Evolutionary conservation across 768 basidiomycete species (phyloP).

Genomic region (Hirschioporus abietinus): DNA sequence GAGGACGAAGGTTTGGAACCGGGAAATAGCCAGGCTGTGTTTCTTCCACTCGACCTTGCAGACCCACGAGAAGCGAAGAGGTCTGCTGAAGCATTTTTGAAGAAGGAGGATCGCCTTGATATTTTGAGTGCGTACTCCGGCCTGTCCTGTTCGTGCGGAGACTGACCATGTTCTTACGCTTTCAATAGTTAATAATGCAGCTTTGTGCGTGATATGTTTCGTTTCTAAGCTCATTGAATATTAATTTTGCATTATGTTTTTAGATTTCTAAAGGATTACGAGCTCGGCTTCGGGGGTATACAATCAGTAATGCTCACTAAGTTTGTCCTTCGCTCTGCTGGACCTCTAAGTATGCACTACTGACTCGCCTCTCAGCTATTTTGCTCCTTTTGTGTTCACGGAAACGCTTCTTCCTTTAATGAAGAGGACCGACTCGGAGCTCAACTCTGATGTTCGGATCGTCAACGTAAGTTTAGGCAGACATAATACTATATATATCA

Average conservation of each 20-base stretch:
- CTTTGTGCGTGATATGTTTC: slow-evolving; percentile 28
- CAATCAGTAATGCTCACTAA: no score
- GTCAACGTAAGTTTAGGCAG: no score
- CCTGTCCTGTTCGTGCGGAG: no score
- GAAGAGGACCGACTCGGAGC: no score
- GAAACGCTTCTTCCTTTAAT: no score
- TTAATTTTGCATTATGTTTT: neutral
- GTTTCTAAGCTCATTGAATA: neutral
- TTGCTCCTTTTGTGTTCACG: no score
- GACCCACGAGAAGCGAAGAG: slow-evolving; percentile 42
- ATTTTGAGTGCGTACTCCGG: slow-evolving; percentile 38
- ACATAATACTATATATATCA: no score
- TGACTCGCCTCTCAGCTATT: no score
- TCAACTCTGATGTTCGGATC: no score
- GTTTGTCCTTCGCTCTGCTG: no score
- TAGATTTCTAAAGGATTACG: slow-evolving; percentile 15
- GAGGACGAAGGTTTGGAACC: slow-evolving; percentile 36
- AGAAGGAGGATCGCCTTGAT: slow-evolving; percentile 47
- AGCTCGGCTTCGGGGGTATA: slow-evolving; percentile 4
- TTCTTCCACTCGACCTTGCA: slow-evolving; percentile 46
- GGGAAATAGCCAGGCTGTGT: slow-evolving; percentile 41
- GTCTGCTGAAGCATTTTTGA: slow-evolving; percentile 44
- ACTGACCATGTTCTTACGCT: no score
- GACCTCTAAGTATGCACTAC: no score
- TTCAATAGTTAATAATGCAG: slow-evolving; percentile 54